These are phyloP conservation scores for Aplosporella prunicola DNA, from an alignment of 2,329 filamentous ascomycete species.

Conservation along the genomic window DNA sequence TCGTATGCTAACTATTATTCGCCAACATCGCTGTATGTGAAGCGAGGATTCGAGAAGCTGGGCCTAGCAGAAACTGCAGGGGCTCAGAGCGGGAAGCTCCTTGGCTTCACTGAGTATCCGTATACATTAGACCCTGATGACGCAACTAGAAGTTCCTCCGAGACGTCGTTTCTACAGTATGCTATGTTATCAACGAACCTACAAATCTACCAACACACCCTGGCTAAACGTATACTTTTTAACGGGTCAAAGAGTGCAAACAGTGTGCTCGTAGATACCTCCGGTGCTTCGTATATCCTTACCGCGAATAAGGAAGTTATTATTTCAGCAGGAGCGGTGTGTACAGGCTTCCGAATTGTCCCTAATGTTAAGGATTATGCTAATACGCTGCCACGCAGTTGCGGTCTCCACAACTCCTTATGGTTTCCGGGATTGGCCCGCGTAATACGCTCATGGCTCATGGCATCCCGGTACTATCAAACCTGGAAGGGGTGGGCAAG, in stretches of 20 bases:
- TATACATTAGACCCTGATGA: constrained; percentile 20
- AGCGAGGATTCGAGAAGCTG: constrained; percentile 7
- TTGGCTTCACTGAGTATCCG: neutral
- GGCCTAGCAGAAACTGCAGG: constrained; percentile 3
- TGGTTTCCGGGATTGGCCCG: constrained; percentile 30
- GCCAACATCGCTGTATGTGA: constrained; percentile 13
- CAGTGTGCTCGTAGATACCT: constrained; percentile 20
- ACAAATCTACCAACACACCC: constrained; percentile 19
- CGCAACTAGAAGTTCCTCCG: constrained; percentile 12
- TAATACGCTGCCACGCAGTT: no score
- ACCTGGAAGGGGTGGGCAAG: constrained; percentile 19
- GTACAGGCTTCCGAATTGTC: no score
- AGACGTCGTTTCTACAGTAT: constrained; percentile 16
- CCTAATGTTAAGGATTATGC: no score
- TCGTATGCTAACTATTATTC: constrained; percentile 16
- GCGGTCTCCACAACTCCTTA: constrained; percentile 32
- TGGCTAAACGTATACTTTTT: constrained; percentile 23
- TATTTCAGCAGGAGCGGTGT: constrained; percentile 37
- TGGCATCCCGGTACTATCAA: constrained; percentile 17
- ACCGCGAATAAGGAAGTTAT: constrained; percentile 34
- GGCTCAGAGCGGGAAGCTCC: constrained; percentile 5
- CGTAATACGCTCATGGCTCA: constrained; percentile 12
- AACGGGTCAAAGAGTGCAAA: constrained; percentile 17
- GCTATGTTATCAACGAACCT: constrained; percentile 13
- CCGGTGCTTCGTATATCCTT: constrained; percentile 12